Base-by-base conservation (phyloP, 2,329 filamentous ascomycete genomes). In the Aspergillus hiratsukae region DNA sequence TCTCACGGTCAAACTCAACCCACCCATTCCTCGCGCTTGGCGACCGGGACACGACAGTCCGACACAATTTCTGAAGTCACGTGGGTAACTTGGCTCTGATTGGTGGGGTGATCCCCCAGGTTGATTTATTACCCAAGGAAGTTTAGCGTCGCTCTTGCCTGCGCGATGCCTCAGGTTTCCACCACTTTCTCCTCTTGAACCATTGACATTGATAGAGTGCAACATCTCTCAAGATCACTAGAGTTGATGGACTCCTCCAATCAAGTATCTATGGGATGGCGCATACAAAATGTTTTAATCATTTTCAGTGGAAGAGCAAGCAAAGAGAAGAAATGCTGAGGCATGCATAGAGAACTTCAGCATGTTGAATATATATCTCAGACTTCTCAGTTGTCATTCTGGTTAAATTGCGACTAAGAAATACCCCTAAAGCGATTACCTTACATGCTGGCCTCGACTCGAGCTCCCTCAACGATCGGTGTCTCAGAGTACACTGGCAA, bases 401-500 rank as follows among this genome's bases (percentile, higher is more conserved):
- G 3, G 7, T 11, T 1, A 10, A 11, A 8, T 10, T 7, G 4
- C 8, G 0, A 4, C 40, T 10, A 43, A 8, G 40, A 43, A 19
- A 41, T 4, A 4, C 10, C 10, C 11, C 10, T 3, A 21, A 11
- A 10, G 17, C 17, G 9, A 11, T 5, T 10, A n/a, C 11, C 5
- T 5, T 10, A n/a, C 11, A 2, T 31, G 4, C 8, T 43, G n/a
- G 7, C 7, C 1, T 43, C 8, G 10, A 21, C 5, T 43, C 17
- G 21, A 43, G 4, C n/a, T 21, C 17, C 17, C 7, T 21, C 40
- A 21, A 21, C 40, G 3, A 43, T 3, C 9, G 40, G 40, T 21
- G n/a, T 43, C n/a, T 43, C 5, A 19, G 29, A 31, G 48, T 63
- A 63, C 9, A 59, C 28, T 23, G 52, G 45, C 10, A 68, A 55